A percentile compares a stretch with the other conserved stretches of the same genome.
Conservation (phyloP, 805 yeast species). For the Zygosaccharomyces kombuchaensis region DNA sequence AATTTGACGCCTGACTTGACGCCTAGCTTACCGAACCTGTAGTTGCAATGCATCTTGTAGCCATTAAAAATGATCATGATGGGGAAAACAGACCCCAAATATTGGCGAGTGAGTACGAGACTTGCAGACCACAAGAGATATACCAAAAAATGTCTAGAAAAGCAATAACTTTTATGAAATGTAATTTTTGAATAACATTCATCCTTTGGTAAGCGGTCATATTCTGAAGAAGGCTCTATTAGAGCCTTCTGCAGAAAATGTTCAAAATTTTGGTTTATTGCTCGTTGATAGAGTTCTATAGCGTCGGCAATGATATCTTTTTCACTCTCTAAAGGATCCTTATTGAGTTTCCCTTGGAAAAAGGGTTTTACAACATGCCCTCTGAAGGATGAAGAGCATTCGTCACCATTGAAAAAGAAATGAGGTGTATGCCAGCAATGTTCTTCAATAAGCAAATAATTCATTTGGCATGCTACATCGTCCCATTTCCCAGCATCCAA, state of each 20-base stretch:
- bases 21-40: neutral
- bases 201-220: neutral
- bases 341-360: neutral
- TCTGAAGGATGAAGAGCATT: conserved; percentile 3
- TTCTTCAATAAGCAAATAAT: neutral
- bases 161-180: no score
- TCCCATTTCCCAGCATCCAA: conserved; percentile 1
- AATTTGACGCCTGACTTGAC: neutral
- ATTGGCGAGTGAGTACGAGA: neutral
- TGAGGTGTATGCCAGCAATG: conserved; percentile 3
- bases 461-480: conserved; percentile 3
- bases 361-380: neutral
- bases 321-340: neutral
- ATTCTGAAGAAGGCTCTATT: neutral
- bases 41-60: neutral
- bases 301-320: neutral
- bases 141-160: no score
- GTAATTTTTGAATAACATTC: no score
- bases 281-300: neutral
- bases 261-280: neutral
- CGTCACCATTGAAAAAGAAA: conserved; percentile 2
- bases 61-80: neutral
- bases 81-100: neutral
- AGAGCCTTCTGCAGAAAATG: neutral
- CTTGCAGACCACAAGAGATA: neutral